A percentile compares a stretch with the other conserved stretches of the same genome.
phyloP scores from a whole-genome alignment of 352 stramenopile genomes.

The Globisporangium takayamanum region DNA sequence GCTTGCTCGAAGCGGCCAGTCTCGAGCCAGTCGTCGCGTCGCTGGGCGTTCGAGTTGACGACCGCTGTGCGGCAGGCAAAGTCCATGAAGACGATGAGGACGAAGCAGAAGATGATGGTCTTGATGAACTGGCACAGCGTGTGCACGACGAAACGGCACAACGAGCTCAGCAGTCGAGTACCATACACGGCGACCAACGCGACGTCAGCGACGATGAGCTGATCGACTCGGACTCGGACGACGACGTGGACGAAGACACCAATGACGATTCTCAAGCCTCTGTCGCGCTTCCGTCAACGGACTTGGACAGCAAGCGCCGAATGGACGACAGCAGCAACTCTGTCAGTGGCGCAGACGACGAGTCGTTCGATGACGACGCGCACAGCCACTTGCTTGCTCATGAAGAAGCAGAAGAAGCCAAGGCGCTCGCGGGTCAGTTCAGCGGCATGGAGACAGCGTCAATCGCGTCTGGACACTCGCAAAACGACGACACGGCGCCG shows the following conservation, averaged over 20 bases:
- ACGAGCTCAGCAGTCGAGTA: neutral
- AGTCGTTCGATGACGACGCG: constrained; percentile 6
- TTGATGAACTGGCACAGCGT: constrained; percentile 10
- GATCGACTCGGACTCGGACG: constrained; percentile 17
- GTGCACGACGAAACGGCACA: constrained; percentile 3
- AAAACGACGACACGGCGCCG: no score
- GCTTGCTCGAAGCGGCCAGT: neutral
- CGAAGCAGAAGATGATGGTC: constrained; percentile 6
- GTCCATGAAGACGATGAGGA: neutral
- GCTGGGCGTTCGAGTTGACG: no score
- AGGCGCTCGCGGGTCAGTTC: neutral
- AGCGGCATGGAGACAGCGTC: neutral
- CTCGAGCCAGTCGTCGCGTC: neutral
- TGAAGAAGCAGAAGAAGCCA: neutral
- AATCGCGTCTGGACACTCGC: neutral
- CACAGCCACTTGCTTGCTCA: neutral
- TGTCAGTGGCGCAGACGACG: neutral
- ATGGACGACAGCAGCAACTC: neutral
- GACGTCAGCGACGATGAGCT: constrained; percentile 10
- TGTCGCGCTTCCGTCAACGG: no score
- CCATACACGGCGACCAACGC: neutral
- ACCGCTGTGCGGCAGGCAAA: no score
- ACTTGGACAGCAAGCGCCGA: neutral
- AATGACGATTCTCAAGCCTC: neutral
- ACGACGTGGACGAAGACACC: constrained; percentile 6